Evolutionary conservation across 2,329 filamentous ascomycete species (phyloP).

Genomic region (Coleophoma crateriformis): DNA sequence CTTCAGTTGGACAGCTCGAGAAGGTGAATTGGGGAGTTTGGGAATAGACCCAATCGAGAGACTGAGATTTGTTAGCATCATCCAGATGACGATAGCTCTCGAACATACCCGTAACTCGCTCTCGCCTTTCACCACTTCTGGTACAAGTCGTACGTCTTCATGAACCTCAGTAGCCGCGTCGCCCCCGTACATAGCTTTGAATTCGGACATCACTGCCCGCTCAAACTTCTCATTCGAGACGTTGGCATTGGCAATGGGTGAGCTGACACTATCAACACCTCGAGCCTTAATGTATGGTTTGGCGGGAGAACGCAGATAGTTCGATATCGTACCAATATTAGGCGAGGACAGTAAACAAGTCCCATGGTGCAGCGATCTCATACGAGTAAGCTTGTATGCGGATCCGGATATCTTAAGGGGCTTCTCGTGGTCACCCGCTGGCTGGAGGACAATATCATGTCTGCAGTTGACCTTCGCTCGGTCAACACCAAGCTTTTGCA

Average conservation of each 20-base stretch:
- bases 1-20: constrained; percentile 52
- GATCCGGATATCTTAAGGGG: constrained; percentile 85
- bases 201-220: constrained; percentile 56
- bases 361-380: constrained; percentile 83
- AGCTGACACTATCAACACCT: constrained; percentile 88
- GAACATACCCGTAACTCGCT: constrained; percentile 51
- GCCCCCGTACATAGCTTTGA: constrained; percentile 58
- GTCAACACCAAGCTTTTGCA: constrained; percentile 52
- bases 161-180: constrained; percentile 27
- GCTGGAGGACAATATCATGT: constrained; percentile 84
- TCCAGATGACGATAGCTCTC: background rate
- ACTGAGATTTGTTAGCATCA: constrained; percentile 34
- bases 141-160: constrained; percentile 37
- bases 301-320: constrained; percentile 72
- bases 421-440: constrained; percentile 10
- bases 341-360: constrained; percentile 79
- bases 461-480: constrained; percentile 75
- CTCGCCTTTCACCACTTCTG: constrained; percentile 56
- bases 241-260: constrained; percentile 74
- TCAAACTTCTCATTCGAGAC: constrained; percentile 43
- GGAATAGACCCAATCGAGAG: constrained; percentile 70
- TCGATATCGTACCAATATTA: constrained; percentile 63
- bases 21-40: constrained; percentile 84
- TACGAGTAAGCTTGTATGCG: constrained; percentile 84
- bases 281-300: constrained; percentile 71